These are phyloP conservation scores for Claviceps sorghi DNA, from an alignment of 2,329 filamentous ascomycete genomes.

Conservation along the genomic window DNA sequence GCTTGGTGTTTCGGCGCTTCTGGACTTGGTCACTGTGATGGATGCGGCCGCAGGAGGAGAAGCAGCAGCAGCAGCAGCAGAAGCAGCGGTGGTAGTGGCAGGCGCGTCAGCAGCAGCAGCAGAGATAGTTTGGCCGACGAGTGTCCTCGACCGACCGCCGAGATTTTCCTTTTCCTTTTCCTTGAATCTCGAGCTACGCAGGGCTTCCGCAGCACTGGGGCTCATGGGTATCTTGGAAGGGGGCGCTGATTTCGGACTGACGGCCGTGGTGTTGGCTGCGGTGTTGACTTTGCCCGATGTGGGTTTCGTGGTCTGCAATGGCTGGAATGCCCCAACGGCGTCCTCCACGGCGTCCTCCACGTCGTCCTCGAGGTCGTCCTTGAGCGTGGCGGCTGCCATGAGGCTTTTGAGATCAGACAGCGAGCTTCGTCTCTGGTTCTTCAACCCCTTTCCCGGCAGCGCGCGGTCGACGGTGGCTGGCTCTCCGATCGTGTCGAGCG, in stretches of 20 bases:
- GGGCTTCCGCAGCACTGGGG: constrained; percentile 17
- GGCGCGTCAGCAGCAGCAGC: background rate
- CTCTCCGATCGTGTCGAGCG: constrained; percentile 45
- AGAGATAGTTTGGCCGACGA: background rate
- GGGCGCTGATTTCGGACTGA: constrained; percentile 28
- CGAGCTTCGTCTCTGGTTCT: constrained; percentile 79
- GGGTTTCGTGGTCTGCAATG: constrained; percentile 37
- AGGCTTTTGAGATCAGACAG: constrained; percentile 68
- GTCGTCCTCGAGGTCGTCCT: background rate
- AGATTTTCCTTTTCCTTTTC: constrained; percentile 23
- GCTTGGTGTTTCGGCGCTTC: constrained; percentile 11
- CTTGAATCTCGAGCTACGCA: constrained; percentile 33
- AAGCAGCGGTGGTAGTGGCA: background rate
- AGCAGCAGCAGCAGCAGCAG: background rate
- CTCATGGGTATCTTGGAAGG: constrained; percentile 36
- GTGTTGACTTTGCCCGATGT: constrained; percentile 42
- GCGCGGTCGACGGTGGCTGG: constrained; percentile 30
- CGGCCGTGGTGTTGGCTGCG: constrained; percentile 16
- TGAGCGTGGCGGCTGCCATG: constrained; percentile 45
- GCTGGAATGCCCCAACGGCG: constrained; percentile 24
- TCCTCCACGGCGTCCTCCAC: constrained; percentile 5
- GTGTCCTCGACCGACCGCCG: constrained; percentile 6
- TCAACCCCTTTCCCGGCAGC: constrained; percentile 27
- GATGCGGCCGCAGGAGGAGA: background rate
- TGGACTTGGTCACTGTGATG: background rate